Evolutionary conservation across 2,329 filamentous ascomycete species (phyloP).

Genomic region (Xylaria arbuscula): DNA sequence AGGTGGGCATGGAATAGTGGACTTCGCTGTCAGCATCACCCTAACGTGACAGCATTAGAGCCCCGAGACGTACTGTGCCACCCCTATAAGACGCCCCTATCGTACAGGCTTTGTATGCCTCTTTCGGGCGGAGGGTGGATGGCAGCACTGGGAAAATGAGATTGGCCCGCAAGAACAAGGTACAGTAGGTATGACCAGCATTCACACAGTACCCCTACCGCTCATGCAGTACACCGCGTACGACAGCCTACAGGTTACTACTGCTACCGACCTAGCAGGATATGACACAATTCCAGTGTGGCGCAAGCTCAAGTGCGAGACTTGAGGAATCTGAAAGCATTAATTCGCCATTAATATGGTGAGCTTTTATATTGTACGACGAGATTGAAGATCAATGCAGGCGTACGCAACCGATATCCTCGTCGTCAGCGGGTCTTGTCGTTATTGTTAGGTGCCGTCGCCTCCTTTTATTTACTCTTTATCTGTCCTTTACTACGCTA

Average conservation of each 20-base stretch:
- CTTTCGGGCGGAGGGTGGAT: not conserved
- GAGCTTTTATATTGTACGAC: not conserved
- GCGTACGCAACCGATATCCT: conserved; percentile 5
- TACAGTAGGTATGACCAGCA: not conserved
- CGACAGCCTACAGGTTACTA: not conserved
- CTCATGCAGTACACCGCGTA: not conserved
- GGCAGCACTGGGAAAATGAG: conserved; percentile 17
- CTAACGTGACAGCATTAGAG: conserved; percentile 33
- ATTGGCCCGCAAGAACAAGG: conserved; percentile 18
- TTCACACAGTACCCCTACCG: conserved; percentile 15
- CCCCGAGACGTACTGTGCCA: conserved; percentile 24
- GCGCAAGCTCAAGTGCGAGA: conserved; percentile 29
- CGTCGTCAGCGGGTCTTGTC: not conserved
- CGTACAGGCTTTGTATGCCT: conserved; percentile 15
- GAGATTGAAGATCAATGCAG: conserved; percentile 1
- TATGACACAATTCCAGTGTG: conserved; percentile 19
- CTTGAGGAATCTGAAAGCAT: conserved; percentile 5
- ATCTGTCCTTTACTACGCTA: not conserved
- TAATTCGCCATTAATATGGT: not conserved
- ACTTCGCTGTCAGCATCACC: conserved; percentile 30
- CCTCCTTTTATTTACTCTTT: conserved; percentile 24
- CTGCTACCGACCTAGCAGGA: not conserved
- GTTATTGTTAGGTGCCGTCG: conserved; percentile 6
- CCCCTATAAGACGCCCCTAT: conserved; percentile 30
- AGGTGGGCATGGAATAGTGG: conserved; percentile 34